These are phyloP conservation scores for Malassezia nana DNA, from an alignment of 1,284 basidiomycete genomes.

Conservation along the genomic window DNA sequence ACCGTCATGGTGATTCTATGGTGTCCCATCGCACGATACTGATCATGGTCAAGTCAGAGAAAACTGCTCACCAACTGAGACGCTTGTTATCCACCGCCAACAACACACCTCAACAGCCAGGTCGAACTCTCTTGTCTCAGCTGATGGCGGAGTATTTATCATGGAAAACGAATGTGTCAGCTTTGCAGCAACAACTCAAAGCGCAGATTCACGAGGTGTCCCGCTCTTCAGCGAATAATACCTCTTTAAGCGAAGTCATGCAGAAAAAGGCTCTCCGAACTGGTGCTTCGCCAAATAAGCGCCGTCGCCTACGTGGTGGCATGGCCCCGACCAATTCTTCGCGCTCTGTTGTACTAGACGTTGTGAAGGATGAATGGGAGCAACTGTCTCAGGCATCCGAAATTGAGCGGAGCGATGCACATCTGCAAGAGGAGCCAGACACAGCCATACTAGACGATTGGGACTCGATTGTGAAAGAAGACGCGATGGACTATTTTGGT, in stretches of 20 bases:
- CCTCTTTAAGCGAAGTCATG: constrained; percentile 21
- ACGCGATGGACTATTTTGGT: constrained; percentile 60
- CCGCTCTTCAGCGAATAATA: too few relatives aligned
- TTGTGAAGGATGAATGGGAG: not conserved
- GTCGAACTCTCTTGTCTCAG: not conserved
- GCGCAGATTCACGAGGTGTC: not conserved
- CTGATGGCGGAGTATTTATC: constrained; percentile 60
- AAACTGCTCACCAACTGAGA: constrained; percentile 34
- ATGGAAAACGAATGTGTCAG: constrained; percentile 65
- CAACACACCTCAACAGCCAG: not conserved
- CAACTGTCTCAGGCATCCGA: not conserved
- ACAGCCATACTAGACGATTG: not conserved
- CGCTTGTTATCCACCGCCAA: constrained; percentile 23
- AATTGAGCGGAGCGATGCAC: too few relatives aligned
- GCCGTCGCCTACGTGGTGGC: constrained; percentile 33
- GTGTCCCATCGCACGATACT: constrained; percentile 35
- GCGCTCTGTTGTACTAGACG: not conserved
- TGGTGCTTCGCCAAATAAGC: constrained; percentile 45
- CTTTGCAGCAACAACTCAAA: not conserved
- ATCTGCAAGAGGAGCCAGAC: too few relatives aligned
- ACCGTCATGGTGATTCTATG: constrained; percentile 47
- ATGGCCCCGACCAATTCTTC: not conserved
- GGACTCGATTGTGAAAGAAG: not conserved
- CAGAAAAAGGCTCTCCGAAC: constrained; percentile 34
- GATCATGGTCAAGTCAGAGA: constrained; percentile 39